A percentile compares a stretch with the other conserved stretches of the same genome.
Evolutionary conservation across 78 protist genomes (phyloP).

Genomic region (Pigoraptor vietnamica): DNA sequence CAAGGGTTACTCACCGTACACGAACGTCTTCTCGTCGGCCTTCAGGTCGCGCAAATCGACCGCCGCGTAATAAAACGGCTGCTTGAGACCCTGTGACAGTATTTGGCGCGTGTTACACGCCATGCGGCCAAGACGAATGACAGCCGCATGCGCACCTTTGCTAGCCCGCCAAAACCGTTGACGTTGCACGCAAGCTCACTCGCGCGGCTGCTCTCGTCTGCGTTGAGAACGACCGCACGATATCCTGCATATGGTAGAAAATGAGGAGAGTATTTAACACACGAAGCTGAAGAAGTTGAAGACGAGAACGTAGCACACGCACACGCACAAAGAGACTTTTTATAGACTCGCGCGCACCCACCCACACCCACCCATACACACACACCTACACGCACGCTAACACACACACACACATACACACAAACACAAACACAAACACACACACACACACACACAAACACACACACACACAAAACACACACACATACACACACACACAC

Average conservation of each 20-base stretch:
- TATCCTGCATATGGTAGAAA: too few species aligned
- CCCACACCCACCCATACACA: neutral
- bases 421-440: neutral
- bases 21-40: neutral
- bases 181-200: neutral
- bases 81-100: neutral
- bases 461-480: neutral
- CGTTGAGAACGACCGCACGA: neutral
- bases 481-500: neutral
- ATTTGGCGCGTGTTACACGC: too few species aligned
- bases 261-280: too few species aligned
- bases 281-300: too few species aligned
- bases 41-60: neutral
- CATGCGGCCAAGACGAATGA: too few species aligned
- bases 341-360: neutral
- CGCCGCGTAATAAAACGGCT: neutral
- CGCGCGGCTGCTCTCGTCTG: neutral
- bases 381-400: neutral
- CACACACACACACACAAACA: neutral
- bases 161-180: neutral
- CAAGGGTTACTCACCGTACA: neutral
- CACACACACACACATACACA: neutral
- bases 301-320: neutral
- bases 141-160: neutral
- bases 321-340: neutral